Conservation (phyloP, 2,329 filamentous ascomycete species). For the Sordariomycetes sp. region DNA sequence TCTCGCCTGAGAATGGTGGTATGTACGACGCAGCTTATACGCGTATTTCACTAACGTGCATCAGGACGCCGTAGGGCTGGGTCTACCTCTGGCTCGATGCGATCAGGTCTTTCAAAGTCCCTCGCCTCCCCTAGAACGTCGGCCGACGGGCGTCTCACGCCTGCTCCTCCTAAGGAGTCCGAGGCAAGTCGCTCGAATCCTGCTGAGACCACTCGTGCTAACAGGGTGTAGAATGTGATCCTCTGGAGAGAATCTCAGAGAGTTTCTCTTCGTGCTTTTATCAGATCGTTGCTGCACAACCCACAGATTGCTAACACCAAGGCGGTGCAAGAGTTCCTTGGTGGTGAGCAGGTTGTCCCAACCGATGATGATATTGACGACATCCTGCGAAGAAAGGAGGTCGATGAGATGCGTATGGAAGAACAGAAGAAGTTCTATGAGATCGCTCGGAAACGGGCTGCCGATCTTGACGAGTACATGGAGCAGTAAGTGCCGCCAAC, state of each 20-base stretch:
- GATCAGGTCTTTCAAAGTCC: conserved; percentile 18
- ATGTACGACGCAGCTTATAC: not conserved
- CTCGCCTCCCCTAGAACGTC: conserved; percentile 20
- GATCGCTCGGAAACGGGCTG: conserved; percentile 80
- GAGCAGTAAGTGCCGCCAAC: conserved; percentile 57
- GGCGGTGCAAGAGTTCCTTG: conserved; percentile 78
- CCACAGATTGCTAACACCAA: conserved; percentile 74
- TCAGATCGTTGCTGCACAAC: conserved; percentile 80
- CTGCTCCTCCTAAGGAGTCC: not conserved
- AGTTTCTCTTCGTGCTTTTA: conserved; percentile 81
- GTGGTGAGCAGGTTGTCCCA: conserved; percentile 58
- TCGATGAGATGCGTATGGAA: conserved; percentile 82
- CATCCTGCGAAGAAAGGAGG: conserved; percentile 66
- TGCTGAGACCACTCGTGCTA: no score
- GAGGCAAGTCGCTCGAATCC: not conserved
- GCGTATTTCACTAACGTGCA: not conserved
- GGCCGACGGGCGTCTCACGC: conserved; percentile 13
- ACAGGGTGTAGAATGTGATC: conserved; percentile 35
- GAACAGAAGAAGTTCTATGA: conserved; percentile 95
- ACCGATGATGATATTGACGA: conserved; percentile 80
- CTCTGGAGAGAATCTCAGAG: conserved; percentile 84
- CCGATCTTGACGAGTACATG: conserved; percentile 96
- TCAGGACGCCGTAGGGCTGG: conserved; percentile 15
- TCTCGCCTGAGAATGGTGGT: conserved; percentile 16
- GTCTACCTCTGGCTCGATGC: conserved; percentile 17